Conservation (phyloP, 1,139 yeast genomes). For the Suhomyces chickasaworum region DNA sequence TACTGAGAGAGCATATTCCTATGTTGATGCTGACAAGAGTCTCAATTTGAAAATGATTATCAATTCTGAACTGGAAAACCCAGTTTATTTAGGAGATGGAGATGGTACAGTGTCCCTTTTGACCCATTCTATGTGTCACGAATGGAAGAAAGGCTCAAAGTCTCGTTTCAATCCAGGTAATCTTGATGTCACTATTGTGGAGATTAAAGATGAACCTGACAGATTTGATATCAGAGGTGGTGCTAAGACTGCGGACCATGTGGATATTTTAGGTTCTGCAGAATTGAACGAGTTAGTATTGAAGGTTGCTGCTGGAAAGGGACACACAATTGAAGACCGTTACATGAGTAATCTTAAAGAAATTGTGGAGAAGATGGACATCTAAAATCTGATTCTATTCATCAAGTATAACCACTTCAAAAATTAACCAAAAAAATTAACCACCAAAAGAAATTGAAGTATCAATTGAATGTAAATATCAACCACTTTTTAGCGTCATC, state of each 20-base stretch:
- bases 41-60: conserved; percentile 68
- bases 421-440: too few species aligned
- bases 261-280: conserved; percentile 91
- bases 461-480: not conserved
- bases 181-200: conserved; percentile 74
- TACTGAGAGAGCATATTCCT: conserved; percentile 89
- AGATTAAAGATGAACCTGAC: conserved; percentile 91
- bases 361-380: conserved; percentile 53
- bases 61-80: conserved; percentile 53
- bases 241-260: conserved; percentile 97
- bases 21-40: conserved; percentile 61
- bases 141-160: conserved; percentile 69
- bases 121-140: conserved; percentile 78
- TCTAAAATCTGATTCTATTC: conserved; percentile 17
- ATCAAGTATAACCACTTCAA: too few species aligned
- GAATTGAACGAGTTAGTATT: conserved; percentile 84
- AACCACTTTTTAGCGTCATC: not conserved
- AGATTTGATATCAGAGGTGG: conserved; percentile 95
- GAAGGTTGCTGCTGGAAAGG: conserved; percentile 80
- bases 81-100: conserved; percentile 86
- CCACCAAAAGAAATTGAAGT: too few species aligned
- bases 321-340: conserved; percentile 62
- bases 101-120: conserved; percentile 92
- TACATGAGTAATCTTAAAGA: conserved; percentile 61
- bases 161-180: conserved; percentile 84